Evolutionary conservation across 371 early-diverging fungal species (phyloP).

Genomic region (Syncephalastrum racemosum): DNA sequence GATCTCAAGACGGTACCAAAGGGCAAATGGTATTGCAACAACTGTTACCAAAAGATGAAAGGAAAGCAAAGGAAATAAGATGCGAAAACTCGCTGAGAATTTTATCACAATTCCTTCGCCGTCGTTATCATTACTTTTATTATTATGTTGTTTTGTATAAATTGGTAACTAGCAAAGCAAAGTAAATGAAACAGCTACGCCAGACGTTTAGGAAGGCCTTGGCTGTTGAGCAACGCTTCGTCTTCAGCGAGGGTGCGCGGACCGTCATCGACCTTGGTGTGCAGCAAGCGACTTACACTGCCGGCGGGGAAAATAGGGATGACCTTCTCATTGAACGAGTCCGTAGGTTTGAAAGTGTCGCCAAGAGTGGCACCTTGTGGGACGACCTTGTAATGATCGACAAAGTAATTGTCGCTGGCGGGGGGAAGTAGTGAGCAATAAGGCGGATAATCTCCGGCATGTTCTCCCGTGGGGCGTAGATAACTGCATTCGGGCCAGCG

Average conservation of each 20-base stretch:
- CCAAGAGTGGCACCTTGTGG: constrained; percentile 20
- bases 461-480: constrained; percentile 82
- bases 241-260: constrained; percentile 72
- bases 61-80: constrained; percentile 54
- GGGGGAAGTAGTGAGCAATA: constrained; percentile 86
- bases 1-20: constrained; percentile 82
- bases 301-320: constrained; percentile 69
- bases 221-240: constrained; percentile 61
- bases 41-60: constrained; percentile 63
- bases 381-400: constrained; percentile 61
- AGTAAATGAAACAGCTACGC: constrained; percentile 26
- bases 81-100: no score
- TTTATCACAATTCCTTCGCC: no score
- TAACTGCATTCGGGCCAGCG: constrained; percentile 99
- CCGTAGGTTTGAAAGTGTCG: constrained; percentile 50
- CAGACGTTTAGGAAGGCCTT: constrained; percentile 54
- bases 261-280: constrained; percentile 91
- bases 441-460: constrained; percentile 83
- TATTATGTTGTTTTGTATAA: no score
- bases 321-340: constrained; percentile 52
- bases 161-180: no score
- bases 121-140: no score
- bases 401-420: constrained; percentile 51
- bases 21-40: constrained; percentile 93
- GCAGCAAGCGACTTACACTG: constrained; percentile 84